Evolutionary conservation across 2,329 filamentous ascomycete species (phyloP), one percentile per base, ranked within the genome.

Genomic region (Cyphellophora attinorum): DNA sequence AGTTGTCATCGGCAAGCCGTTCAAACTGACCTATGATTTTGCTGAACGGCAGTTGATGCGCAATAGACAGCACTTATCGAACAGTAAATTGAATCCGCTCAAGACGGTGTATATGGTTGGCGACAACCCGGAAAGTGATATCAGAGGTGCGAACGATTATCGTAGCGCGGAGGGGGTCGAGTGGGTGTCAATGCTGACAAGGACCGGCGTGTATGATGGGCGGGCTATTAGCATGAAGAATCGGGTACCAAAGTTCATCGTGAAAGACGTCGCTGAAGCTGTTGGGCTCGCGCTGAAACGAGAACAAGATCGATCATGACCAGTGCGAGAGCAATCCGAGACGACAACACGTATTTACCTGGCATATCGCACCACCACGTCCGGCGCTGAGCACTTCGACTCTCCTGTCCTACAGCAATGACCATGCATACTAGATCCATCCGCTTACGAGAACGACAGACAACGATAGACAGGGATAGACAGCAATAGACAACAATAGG

Each of bases 31-130:
- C 2, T 96, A 93, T 57, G 71, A 74, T 47, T 96, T 83, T 51
- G 89, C 89, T 0, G 84, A 95, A 61, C 68, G 74, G 33, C 71
- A 83, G 33, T 65, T 96, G 33, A 61, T 74, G 34, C 60, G 61
- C 39, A 76, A 83, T 53, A 67, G 81, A 13, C 38, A 42, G 14
- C 53, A 59, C 11, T 40, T 74, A 15, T 62, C 76, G 31, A 51
- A 57, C 11, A 36, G 13, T 38, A 42, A 30, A 47, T 50, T 30
- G 31, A 38, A 31, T 38, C 68, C 70, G n/a, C 58, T 94, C 36
- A 67, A 69, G 50, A 73, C 70, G 28, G 86, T 96, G 8, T 96
- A 93, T 60, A 96, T 96, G 89, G 74, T 96, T 27, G 91, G 91
- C 5, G 83, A 89, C 52, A 89, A 89, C 51, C 82, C 83, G 4